A percentile compares a stretch with the other conserved stretches of the same genome.
Conservation (phyloP, 257 asterid genomes). For the Jaltomata sinuosa region DNA sequence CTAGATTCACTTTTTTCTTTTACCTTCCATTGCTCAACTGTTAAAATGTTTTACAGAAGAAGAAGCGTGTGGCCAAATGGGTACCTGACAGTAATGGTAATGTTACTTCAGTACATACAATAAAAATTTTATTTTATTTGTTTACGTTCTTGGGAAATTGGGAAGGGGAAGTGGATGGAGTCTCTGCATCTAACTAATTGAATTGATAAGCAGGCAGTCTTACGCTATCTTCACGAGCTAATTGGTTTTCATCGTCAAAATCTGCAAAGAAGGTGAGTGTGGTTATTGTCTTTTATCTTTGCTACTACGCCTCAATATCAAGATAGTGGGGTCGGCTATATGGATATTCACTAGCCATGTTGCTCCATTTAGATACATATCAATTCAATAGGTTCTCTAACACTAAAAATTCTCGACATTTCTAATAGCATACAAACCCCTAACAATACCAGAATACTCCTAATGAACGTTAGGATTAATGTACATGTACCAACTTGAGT, state of each 20-base stretch:
- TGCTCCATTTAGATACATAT: not conserved
- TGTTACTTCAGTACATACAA: not conserved
- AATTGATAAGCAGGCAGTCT: conserved; percentile 36
- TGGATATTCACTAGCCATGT: not conserved
- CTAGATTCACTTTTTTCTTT: not conserved
- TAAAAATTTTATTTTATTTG: not conserved
- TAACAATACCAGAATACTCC: not conserved
- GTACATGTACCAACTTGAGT: not conserved
- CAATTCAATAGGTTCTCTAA: not conserved
- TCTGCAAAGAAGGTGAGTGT: conserved; percentile 78
- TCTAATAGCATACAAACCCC: not conserved
- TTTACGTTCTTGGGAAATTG: not conserved
- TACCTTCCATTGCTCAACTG: not conserved
- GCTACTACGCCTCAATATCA: not conserved
- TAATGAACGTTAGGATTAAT: not conserved
- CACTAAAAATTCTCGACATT: not conserved
- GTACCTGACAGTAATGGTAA: conserved; percentile 61
- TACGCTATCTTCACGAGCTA: conserved; percentile 58
- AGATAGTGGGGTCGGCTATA: not conserved
- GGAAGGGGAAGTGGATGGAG: not conserved
- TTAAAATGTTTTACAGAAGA: conserved; percentile 39
- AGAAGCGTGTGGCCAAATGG: conserved; percentile 34
- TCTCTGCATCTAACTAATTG: conserved; percentile 15
- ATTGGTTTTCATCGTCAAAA: conserved; percentile 87
- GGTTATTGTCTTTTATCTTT: not conserved